phyloP scores from a whole-genome alignment of 306 rosid species.

The cucumber (Cucumis sativus) region Cucumber_9930_V3 NC_026661.2:18262001-18262500 shows the following conservation, averaged over 20 bases:
- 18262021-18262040: background rate
- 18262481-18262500: too few species aligned
- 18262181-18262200: background rate
- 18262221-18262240: too few species aligned
- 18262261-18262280: background rate
- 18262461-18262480: too few species aligned
- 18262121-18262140: background rate
- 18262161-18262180: background rate
- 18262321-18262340: too few species aligned
- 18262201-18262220: background rate
- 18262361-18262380: too few species aligned
- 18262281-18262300: background rate
- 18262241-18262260: background rate
- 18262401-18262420: too few species aligned
- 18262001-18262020: background rate
- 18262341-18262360: too few species aligned
- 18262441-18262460: too few species aligned
- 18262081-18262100: slow-evolving; percentile 12
- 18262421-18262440: too few species aligned
- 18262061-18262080: slow-evolving; percentile 9
- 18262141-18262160: background rate
- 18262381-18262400: too few species aligned
- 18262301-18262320: too few species aligned
- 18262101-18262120: slow-evolving; percentile 33
- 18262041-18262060: slow-evolving; percentile 9